Conservation (phyloP, 805 yeast species). For the Schwanniomyces occidentalis region DNA sequence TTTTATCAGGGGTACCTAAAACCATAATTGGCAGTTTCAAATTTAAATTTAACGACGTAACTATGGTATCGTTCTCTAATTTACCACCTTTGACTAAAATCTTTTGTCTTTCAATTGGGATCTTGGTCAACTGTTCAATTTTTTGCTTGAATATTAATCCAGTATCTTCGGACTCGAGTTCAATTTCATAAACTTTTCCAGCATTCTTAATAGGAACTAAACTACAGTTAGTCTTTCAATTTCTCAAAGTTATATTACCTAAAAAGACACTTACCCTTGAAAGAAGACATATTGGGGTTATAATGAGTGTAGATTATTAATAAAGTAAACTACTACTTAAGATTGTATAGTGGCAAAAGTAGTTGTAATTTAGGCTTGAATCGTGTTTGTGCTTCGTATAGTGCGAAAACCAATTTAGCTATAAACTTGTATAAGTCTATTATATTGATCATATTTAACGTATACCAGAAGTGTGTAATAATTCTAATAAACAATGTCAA, state of each 20-base stretch:
- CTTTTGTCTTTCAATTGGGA: conserved; percentile 90
- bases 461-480: too few relatives aligned
- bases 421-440: too few relatives aligned
- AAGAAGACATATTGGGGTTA: too few relatives aligned
- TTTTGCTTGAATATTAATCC: conserved; percentile 67
- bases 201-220: conserved; percentile 39
- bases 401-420: too few relatives aligned
- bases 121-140: conserved; percentile 71
- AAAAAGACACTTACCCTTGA: conserved; percentile 8
- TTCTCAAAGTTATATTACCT: not conserved
- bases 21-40: conserved; percentile 77
- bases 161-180: conserved; percentile 50
- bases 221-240: conserved; percentile 6
- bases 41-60: conserved; percentile 56
- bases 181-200: conserved; percentile 41
- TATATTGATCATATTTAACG: too few relatives aligned
- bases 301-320: too few relatives aligned
- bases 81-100: conserved; percentile 89
- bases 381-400: too few relatives aligned
- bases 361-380: too few relatives aligned
- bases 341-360: too few relatives aligned
- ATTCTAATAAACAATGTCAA: too few relatives aligned
- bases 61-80: conserved; percentile 64
- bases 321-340: too few relatives aligned
- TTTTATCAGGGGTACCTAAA: conserved; percentile 83